These are phyloP conservation scores for Fusarium secorum DNA, from an alignment of 2,329 filamentous ascomycete species.

Conservation along the genomic window DNA sequence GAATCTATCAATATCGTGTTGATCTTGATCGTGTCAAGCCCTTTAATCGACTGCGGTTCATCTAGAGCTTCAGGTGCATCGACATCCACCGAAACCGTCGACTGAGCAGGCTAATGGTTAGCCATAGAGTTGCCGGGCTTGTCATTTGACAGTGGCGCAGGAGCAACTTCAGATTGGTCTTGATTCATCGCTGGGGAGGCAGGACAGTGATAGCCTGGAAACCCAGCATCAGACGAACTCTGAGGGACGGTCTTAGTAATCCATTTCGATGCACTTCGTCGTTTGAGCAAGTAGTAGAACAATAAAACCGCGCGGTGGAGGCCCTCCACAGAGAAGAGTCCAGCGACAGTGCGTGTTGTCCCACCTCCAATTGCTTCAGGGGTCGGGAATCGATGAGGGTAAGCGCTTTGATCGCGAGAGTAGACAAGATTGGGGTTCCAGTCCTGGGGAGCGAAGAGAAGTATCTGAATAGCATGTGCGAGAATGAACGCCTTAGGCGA, in stretches of 20 bases:
- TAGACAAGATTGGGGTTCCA: background rate
- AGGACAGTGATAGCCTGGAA: background rate
- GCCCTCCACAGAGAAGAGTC: accelerated
- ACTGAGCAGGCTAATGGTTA: too few relatives aligned
- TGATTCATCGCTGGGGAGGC: background rate
- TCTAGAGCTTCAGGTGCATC: too few relatives aligned
- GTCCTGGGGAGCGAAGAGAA: background rate
- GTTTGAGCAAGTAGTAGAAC: background rate
- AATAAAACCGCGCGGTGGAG: background rate
- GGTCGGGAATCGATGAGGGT: background rate
- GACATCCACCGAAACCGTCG: accelerated
- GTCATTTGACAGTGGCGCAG: background rate
- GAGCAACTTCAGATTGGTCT: background rate
- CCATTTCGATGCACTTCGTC: background rate
- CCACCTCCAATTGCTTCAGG: background rate
- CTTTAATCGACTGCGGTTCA: too few relatives aligned
- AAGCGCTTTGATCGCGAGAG: accelerated
- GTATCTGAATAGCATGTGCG: background rate
- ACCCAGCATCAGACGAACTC: accelerated
- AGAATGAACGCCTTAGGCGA: background rate
- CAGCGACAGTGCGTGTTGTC: accelerated
- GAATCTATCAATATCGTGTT: too few relatives aligned
- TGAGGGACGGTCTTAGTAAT: accelerated
- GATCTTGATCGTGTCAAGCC: too few relatives aligned
- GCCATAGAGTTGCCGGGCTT: too few relatives aligned